Conservation (phyloP, 768 basidiomycete species). For the Leucocoprinus leucothites region DNA sequence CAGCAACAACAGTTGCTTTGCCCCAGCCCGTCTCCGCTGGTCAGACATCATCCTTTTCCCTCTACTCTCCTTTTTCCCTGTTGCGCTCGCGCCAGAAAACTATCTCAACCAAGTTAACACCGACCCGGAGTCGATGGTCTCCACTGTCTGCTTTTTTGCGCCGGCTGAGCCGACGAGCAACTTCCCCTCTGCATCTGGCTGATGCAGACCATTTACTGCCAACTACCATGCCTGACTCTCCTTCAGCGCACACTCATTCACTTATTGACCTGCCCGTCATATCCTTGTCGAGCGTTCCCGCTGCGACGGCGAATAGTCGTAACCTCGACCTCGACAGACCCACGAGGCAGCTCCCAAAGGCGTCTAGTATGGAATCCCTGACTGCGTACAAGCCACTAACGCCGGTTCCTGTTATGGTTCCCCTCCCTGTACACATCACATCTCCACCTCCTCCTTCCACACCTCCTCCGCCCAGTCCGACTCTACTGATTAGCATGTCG, state of each 20-base stretch:
- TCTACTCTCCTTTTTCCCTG: slow-evolving; percentile 4
- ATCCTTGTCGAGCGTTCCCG: background rate
- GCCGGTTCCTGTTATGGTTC: slow-evolving; percentile 7
- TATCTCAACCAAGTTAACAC: background rate
- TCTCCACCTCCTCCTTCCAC: slow-evolving; percentile 1
- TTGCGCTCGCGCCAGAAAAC: slow-evolving; percentile 2
- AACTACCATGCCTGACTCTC: slow-evolving; percentile 6
- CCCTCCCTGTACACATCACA: background rate
- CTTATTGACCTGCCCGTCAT: slow-evolving; percentile 7
- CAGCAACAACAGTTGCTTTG: background rate
- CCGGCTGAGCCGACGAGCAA: slow-evolving; percentile 5
- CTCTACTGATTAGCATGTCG: background rate
- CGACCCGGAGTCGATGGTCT: slow-evolving; percentile 8
- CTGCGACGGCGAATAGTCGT: background rate
- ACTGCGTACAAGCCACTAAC: slow-evolving; percentile 7
- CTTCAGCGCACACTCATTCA: background rate
- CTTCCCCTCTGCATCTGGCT: slow-evolving; percentile 8
- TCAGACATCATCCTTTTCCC: slow-evolving; percentile 8
- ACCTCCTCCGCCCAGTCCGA: slow-evolving; percentile 7
- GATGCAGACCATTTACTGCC: slow-evolving; percentile 1
- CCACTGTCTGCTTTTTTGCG: slow-evolving; percentile 1
- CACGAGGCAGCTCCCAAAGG: background rate
- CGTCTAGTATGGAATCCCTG: slow-evolving; percentile 9
- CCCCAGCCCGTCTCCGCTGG: slow-evolving; percentile 11
- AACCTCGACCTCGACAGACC: background rate